A percentile compares a stretch with the other conserved stretches of the same genome.
Conservation (phyloP, 1,284 basidiomycete species). For the Tremellales sp. region DNA sequence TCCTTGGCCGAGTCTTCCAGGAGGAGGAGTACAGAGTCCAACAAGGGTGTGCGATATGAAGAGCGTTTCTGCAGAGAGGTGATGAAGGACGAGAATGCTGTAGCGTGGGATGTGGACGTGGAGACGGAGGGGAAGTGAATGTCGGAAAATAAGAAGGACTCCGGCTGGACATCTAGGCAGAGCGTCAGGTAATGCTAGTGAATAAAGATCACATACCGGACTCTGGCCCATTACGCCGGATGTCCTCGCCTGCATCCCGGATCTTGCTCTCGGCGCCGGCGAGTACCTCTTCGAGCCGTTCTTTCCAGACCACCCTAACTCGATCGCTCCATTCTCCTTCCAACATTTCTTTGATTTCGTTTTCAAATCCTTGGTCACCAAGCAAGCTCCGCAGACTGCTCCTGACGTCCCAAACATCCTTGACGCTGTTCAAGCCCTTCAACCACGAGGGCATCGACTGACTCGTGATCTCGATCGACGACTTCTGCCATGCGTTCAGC, state of each 20-base stretch:
- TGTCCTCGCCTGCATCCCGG: conserved; percentile 21
- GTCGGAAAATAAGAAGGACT: conserved; percentile 39
- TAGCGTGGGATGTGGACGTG: not conserved
- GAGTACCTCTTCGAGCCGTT: conserved; percentile 32
- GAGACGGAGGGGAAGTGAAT: conserved; percentile 33
- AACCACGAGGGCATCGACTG: conserved; percentile 37
- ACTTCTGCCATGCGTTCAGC: conserved; percentile 36
- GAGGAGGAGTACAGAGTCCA: conserved; percentile 33
- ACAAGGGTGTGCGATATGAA: conserved; percentile 35
- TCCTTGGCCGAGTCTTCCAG: conserved; percentile 32
- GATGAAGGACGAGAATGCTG: conserved; percentile 28
- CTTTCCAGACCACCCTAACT: conserved; percentile 40
- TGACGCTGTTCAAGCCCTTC: conserved; percentile 28
- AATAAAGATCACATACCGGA: conserved; percentile 15
- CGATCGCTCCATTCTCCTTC: conserved; percentile 41
- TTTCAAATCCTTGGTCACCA: conserved; percentile 24
- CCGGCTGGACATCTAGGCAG: conserved; percentile 31
- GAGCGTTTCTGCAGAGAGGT: conserved; percentile 33
- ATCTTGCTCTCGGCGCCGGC: conserved; percentile 18
- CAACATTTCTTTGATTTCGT: conserved; percentile 25
- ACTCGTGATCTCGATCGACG: conserved; percentile 24
- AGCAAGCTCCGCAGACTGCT: conserved; percentile 20
- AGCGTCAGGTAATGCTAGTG: not conserved
- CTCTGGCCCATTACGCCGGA: conserved; percentile 18
- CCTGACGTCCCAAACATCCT: conserved; percentile 44